These are phyloP conservation scores for Emmonsia crescens DNA, from an alignment of 2,329 filamentous ascomycete species.

Conservation along the genomic window DNA sequence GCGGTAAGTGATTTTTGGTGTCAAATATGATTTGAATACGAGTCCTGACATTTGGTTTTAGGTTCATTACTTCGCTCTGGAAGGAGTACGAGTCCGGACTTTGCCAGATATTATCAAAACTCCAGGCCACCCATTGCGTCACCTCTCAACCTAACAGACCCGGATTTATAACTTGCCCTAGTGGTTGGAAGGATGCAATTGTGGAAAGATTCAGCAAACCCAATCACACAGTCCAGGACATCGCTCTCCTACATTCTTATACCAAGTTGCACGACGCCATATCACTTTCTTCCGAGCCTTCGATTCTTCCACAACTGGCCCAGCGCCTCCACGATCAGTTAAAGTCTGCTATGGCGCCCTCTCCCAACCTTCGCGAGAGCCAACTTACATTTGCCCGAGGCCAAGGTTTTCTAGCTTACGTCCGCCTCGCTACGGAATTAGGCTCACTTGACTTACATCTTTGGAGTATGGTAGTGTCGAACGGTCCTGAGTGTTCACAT, in stretches of 20 bases:
- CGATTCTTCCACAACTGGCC: conserved; percentile 55
- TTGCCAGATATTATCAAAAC: conserved; percentile 56
- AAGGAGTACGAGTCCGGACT: conserved; percentile 55
- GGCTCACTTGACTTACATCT: conserved; percentile 49
- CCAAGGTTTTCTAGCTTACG: conserved; percentile 62
- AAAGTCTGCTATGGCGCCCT: conserved; percentile 52
- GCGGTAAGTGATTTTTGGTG: conserved; percentile 42
- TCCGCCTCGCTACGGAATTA: conserved; percentile 53
- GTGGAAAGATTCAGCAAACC: conserved; percentile 52
- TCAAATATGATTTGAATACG: conserved; percentile 13
- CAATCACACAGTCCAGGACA: conserved; percentile 41
- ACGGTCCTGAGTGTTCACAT: conserved; percentile 55
- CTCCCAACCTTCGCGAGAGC: conserved; percentile 48
- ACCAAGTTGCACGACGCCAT: conserved; percentile 53
- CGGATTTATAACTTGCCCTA: conserved; percentile 32
- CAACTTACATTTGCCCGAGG: conserved; percentile 64
- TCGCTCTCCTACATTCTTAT: conserved; percentile 58
- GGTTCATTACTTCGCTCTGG: conserved; percentile 69
- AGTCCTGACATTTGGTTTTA: conserved; percentile 23
- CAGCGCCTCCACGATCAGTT: conserved; percentile 56
- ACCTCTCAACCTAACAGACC: conserved; percentile 36
- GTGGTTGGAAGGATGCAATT: conserved; percentile 59
- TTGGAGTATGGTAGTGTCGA: conserved; percentile 55
- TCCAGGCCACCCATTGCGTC: conserved; percentile 41
- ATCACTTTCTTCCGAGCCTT: conserved; percentile 47